Evolutionary conservation across 768 basidiomycete species (phyloP).

Genomic region (Mrakia frigida): DNA sequence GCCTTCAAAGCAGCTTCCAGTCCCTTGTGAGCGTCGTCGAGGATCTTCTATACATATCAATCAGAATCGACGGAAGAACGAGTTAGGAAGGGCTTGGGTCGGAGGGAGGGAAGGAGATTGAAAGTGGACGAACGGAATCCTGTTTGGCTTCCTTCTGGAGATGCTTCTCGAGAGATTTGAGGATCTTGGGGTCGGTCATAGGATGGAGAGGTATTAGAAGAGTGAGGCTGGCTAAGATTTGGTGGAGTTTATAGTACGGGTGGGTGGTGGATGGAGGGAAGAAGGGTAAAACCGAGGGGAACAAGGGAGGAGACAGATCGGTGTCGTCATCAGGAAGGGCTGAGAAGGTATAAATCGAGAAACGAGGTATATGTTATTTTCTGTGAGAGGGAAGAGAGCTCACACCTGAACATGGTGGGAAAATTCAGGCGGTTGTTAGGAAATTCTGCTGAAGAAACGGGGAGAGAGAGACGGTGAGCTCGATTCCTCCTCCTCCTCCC

Average conservation of each 20-base stretch:
- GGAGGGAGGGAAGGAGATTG: not conserved
- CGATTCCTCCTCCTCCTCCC: not conserved
- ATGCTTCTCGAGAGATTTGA: slow-evolving; percentile 4
- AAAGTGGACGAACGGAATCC: not conserved
- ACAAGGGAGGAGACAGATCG: too few relatives aligned
- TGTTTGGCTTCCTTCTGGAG: not conserved
- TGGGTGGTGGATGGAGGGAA: too few relatives aligned
- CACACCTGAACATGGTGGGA: too few relatives aligned
- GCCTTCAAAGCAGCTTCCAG: not conserved
- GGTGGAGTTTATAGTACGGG: not conserved
- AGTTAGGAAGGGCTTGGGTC: not conserved
- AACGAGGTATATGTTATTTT: too few relatives aligned
- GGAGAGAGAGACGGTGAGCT: too few relatives aligned
- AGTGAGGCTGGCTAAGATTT: not conserved
- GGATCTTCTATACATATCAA: not conserved
- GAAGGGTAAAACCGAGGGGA: too few relatives aligned
- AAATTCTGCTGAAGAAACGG: too few relatives aligned
- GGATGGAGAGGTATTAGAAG: not conserved
- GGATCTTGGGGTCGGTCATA: not conserved
- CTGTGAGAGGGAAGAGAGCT: too few relatives aligned
- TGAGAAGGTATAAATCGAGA: too few relatives aligned
- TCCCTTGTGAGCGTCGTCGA: slow-evolving; percentile 1
- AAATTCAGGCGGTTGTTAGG: too few relatives aligned
- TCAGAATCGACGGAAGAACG: too few relatives aligned
- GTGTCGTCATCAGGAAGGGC: too few relatives aligned